These are phyloP conservation scores for Parmelia sp. DNA, from an alignment of 495 filamentous ascomycete species.

Conservation along the genomic window DNA sequence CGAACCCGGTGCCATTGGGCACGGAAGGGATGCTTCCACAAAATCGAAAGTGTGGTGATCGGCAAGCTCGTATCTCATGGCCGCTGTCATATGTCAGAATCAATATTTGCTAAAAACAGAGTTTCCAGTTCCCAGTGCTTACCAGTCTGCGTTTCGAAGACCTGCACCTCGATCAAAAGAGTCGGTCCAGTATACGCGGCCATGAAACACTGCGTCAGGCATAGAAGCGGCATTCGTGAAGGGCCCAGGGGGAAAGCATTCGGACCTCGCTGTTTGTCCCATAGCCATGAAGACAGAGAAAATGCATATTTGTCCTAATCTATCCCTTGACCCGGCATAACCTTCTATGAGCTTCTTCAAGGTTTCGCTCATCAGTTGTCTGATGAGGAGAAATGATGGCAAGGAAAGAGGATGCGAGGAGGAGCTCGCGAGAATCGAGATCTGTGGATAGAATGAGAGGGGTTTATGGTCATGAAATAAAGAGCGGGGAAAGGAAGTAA, in stretches of 20 bases:
- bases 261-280: not conserved
- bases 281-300: not conserved
- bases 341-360: not conserved
- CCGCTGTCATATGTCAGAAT: conserved; percentile 16
- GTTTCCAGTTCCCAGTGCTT: not conserved
- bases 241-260: not conserved
- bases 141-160: not conserved
- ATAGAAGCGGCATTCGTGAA: not conserved
- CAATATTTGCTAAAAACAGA: not conserved
- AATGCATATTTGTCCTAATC: not conserved
- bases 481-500: not conserved
- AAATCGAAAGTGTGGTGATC: conserved; percentile 34
- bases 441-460: not conserved
- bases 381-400: not conserved
- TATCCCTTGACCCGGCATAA: not conserved
- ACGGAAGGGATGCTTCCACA: conserved; percentile 30
- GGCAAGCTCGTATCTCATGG: conserved; percentile 32
- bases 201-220: not conserved
- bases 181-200: not conserved
- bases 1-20: conserved; percentile 25
- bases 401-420: not conserved
- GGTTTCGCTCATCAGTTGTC: not conserved
- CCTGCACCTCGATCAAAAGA: not conserved
- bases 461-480: not conserved
- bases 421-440: not conserved